A percentile compares a stretch with the other conserved stretches of the same genome.
Evolutionary conservation across 179 eudicot genomes (phyloP).

Genomic region (Beta lomatogona): DNA sequence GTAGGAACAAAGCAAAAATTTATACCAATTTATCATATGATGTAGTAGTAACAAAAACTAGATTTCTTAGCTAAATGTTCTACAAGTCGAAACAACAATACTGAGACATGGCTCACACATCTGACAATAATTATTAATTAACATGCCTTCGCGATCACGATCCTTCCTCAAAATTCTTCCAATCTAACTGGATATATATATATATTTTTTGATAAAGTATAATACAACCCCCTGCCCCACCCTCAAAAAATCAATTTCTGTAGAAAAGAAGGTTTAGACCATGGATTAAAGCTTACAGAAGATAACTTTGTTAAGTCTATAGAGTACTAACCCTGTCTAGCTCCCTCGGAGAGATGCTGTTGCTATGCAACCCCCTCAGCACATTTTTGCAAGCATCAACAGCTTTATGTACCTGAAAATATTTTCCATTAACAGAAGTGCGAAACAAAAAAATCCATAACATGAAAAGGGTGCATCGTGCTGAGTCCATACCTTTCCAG

Average conservation of each 20-base stretch:
- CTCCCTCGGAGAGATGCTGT: constrained; percentile 75
- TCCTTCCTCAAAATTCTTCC: not conserved
- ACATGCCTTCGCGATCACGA: not conserved
- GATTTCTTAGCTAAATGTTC: not conserved
- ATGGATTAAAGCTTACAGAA: not conserved
- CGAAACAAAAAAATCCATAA: constrained; percentile 9
- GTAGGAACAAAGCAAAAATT: not conserved
- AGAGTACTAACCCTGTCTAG: constrained; percentile 79
- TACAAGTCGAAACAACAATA: not conserved
- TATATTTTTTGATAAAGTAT: not conserved
- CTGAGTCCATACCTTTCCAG: constrained; percentile 71
- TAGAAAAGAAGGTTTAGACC: not conserved
- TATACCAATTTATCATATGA: not conserved
- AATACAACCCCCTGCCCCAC: not conserved
- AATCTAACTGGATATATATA: not conserved
- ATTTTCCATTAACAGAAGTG: constrained; percentile 17
- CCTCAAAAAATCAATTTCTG: not conserved
- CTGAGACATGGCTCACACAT: not conserved
- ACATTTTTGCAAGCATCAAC: constrained; percentile 99
- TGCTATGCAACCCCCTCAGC: constrained; percentile 86
- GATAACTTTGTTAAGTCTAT: constrained; percentile 6
- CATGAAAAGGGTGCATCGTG: constrained; percentile 14
- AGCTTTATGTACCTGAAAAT: constrained; percentile 83
- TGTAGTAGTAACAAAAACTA: not conserved
- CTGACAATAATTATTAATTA: not conserved